phyloP scores from a whole-genome alignment of 208 protist species.

The Wallacemonas sp. region DNA sequence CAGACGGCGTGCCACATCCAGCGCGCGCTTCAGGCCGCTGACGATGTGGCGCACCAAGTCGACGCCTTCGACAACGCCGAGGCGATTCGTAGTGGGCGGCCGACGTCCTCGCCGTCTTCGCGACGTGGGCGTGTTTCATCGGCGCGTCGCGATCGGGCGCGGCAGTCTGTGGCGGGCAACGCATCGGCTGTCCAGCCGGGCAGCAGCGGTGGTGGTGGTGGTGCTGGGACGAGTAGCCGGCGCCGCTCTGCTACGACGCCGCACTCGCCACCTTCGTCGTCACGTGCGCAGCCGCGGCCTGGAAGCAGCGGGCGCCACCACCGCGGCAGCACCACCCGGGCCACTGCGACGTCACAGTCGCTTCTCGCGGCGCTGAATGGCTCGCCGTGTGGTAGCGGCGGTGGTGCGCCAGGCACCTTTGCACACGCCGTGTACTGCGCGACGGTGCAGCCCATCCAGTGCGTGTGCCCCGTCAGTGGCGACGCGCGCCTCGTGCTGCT shows the following conservation, averaged over 20 bases:
- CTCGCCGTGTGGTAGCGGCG: not conserved
- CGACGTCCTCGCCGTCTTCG: not conserved
- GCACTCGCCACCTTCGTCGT: too few relatives aligned
- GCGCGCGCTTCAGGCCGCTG: not conserved
- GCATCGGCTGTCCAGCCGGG: not conserved
- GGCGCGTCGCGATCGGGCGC: not conserved
- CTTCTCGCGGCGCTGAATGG: not conserved
- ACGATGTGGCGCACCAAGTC: not conserved
- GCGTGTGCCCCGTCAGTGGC: not conserved
- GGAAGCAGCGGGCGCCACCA: not conserved
- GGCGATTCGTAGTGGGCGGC: not conserved
- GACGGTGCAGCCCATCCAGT: not conserved
- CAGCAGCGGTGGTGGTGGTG: too few relatives aligned
- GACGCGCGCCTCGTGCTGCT: slow-evolving; percentile 2
- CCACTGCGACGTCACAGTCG: too few relatives aligned
- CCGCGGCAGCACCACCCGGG: not conserved
- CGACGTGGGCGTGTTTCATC: not conserved
- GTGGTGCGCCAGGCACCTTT: too few relatives aligned
- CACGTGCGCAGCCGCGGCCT: not conserved
- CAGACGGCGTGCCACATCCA: not conserved
- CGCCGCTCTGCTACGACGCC: too few relatives aligned
- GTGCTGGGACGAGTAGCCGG: not conserved
- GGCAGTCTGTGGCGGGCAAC: not conserved
- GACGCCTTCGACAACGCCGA: not conserved
- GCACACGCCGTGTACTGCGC: not conserved